Percentiles rank a stretch among this genome's conserved stretches.
phyloP scores from a whole-genome alignment of 2,329 filamentous ascomycete genomes.

The Apiospora aurea region DNA sequence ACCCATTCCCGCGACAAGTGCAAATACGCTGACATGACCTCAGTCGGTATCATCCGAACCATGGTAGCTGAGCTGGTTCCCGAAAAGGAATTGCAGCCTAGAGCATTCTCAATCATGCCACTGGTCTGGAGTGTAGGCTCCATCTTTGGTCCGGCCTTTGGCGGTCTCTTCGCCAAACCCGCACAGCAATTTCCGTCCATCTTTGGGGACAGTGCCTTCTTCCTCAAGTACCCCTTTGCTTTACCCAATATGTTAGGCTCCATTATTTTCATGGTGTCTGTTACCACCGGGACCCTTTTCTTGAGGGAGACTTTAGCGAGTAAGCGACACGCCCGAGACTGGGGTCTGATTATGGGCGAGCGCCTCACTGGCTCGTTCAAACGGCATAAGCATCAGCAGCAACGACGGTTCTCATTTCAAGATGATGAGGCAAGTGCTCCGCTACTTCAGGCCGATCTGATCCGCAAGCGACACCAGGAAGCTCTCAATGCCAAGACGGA shows the following conservation, averaged over 20 bases:
- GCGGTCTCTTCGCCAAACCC: slow-evolving; percentile 85
- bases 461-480: slow-evolving; percentile 36
- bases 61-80: slow-evolving; percentile 94
- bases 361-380: slow-evolving; percentile 59
- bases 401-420: slow-evolving; percentile 56
- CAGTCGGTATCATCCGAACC: slow-evolving; percentile 88
- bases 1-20: neutral
- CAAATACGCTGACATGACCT: slow-evolving; percentile 32
- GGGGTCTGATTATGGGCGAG: slow-evolving; percentile 76
- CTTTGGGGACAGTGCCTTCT: slow-evolving; percentile 72
- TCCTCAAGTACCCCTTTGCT: slow-evolving; percentile 80
- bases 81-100: slow-evolving; percentile 83
- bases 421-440: slow-evolving; percentile 65
- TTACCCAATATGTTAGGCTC: slow-evolving; percentile 84
- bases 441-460: slow-evolving; percentile 50
- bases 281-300: slow-evolving; percentile 78
- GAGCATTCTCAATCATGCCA: slow-evolving; percentile 93
- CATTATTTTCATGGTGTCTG: slow-evolving; percentile 78
- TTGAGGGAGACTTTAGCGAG: slow-evolving; percentile 84
- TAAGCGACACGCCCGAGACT: slow-evolving; percentile 73
- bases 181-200: slow-evolving; percentile 74
- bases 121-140: slow-evolving; percentile 86
- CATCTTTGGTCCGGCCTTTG: slow-evolving; percentile 87
- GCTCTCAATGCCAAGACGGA: slow-evolving; percentile 33
- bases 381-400: slow-evolving; percentile 34